These are phyloP conservation scores for Camellia granthamiana DNA, from an alignment of 148 eudicot genomes.

Conservation along the genomic window DNA sequence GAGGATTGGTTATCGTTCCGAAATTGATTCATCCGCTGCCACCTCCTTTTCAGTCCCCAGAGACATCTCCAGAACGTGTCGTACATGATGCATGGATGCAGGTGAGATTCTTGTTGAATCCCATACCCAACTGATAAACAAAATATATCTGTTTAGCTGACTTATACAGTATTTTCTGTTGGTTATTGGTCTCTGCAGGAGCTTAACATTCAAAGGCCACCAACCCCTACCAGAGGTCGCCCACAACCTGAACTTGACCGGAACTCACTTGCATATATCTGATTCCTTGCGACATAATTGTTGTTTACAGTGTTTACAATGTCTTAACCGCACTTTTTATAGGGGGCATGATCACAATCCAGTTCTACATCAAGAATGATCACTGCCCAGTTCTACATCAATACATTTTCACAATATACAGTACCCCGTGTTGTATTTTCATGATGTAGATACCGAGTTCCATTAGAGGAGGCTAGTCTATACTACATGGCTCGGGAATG, in stretches of 20 bases:
- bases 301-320: not conserved
- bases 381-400: not conserved
- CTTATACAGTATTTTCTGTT: not conserved
- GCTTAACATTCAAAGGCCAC: slow-evolving; percentile 93
- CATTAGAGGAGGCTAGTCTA: not conserved
- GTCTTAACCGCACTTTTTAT: not conserved
- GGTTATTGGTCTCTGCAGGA: slow-evolving; percentile 44
- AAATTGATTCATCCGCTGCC: slow-evolving; percentile 96
- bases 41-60: slow-evolving; percentile 81
- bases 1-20: slow-evolving; percentile 95
- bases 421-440: not conserved
- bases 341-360: not conserved
- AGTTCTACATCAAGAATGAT: not conserved
- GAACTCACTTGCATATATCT: slow-evolving; percentile 81
- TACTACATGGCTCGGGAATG: not conserved
- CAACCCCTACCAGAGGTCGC: slow-evolving; percentile 91
- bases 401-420: slow-evolving; percentile 13
- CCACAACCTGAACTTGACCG: slow-evolving; percentile 88
- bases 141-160: not conserved
- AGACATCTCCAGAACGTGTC: slow-evolving; percentile 79
- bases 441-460: not conserved
- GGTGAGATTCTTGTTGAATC: slow-evolving; percentile 31
- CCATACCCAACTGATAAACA: not conserved
- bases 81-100: slow-evolving; percentile 89
- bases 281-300: slow-evolving; percentile 19